Conservation (phyloP, 108 stramenopile species). For the Pseudonitzschia pungens region DNA sequence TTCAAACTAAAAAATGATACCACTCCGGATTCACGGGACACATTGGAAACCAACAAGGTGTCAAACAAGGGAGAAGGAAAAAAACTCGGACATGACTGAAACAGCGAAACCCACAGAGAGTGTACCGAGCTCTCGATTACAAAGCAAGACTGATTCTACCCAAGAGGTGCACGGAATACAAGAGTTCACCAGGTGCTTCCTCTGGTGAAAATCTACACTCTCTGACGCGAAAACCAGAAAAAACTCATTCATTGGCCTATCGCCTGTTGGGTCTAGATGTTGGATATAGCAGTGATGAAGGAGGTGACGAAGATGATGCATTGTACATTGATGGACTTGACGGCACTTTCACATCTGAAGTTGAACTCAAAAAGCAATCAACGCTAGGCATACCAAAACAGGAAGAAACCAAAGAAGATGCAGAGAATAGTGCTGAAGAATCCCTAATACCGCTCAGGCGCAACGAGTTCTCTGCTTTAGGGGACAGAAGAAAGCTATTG, state of each 20-base stretch:
- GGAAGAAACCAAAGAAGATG: constrained; percentile 13
- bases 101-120: constrained; percentile 21
- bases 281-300: constrained; percentile 90
- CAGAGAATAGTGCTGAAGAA: constrained; percentile 20
- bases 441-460: constrained; percentile 59
- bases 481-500: constrained; percentile 61
- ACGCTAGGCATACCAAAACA: constrained; percentile 13
- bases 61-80: not conserved
- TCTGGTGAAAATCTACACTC: not conserved
- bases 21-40: constrained; percentile 2
- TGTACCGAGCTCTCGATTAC: not conserved
- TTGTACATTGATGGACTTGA: constrained; percentile 85
- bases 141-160: not conserved
- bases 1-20: not conserved
- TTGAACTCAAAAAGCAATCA: constrained; percentile 18
- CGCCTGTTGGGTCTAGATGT: constrained; percentile 73
- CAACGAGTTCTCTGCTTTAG: constrained; percentile 72
- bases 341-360: constrained; percentile 50
- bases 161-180: not conserved
- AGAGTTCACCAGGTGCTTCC: not conserved
- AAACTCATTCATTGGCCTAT: constrained; percentile 68
- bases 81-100: constrained; percentile 2
- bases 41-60: not conserved
- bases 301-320: constrained; percentile 81
- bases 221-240: constrained; percentile 48